A percentile compares a stretch with the other conserved stretches of the same genome.
These are phyloP conservation scores for Cichorium intybus DNA, from an alignment of 140 eudicot species.

Conservation along the genomic window DNA sequence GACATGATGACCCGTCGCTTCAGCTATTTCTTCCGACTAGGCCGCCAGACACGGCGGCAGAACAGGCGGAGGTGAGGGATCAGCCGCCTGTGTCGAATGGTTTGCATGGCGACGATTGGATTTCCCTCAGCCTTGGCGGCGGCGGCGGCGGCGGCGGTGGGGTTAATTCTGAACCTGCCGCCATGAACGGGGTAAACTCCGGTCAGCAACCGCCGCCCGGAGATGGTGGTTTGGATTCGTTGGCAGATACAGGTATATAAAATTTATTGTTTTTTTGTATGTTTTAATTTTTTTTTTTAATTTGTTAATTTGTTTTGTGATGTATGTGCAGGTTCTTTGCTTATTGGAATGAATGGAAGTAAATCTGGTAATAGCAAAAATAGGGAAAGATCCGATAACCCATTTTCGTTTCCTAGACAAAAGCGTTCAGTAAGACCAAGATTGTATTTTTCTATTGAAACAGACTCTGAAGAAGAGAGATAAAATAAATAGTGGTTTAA, in stretches of 20 bases:
- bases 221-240: conserved; percentile 44
- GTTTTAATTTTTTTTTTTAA: background rate
- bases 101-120: conserved; percentile 77
- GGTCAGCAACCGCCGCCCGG: conserved; percentile 42
- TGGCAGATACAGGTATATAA: conserved; percentile 67
- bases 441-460: conserved; percentile 59
- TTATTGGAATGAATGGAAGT: conserved; percentile 59
- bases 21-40: conserved; percentile 86
- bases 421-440: conserved; percentile 82
- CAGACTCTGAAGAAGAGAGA: conserved; percentile 70
- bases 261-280: background rate
- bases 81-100: conserved; percentile 57
- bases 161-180: conserved; percentile 40
- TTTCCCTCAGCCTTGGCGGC: conserved; percentile 81
- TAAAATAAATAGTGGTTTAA: too few species aligned
- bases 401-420: conserved; percentile 68
- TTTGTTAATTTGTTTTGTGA: background rate
- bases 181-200: conserved; percentile 40
- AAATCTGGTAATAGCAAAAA: conserved; percentile 38
- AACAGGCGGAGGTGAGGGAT: conserved; percentile 40
- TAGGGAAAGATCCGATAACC: conserved; percentile 70
- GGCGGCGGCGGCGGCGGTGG: conserved; percentile 51
- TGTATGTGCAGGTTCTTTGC: conserved; percentile 60
- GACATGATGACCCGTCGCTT: conserved; percentile 85
- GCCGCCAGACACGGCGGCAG: conserved; percentile 47